Evolutionary conservation across 164 flowering plant genomes (phyloP), one percentile per base, ranked within the genome.

Genomic region (Magnolia officinalis): DNA sequence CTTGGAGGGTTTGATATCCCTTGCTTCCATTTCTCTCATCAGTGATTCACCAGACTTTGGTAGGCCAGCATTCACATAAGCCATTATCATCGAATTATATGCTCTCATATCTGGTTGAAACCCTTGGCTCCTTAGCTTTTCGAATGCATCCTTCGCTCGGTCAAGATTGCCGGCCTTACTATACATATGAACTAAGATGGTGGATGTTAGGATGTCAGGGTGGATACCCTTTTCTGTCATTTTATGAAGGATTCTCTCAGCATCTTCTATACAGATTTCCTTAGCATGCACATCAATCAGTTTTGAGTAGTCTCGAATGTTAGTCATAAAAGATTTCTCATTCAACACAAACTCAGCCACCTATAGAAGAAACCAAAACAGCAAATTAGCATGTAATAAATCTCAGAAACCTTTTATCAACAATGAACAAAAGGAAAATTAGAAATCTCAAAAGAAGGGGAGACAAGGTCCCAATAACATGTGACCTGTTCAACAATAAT

Each of bases 41-140:
- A 96, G 74, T 11, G 84, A 61, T 78, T 89, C 92, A 16, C 83
- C 98, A 59, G 59, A 9, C 79, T 82, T 83, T 50, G 92, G 90
- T 26, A 86, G 51, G 68, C 90, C 92, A 51, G 90, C 89, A 79
- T 90, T 91, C 58, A 89, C 88, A 80, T 88, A 88, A 58, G 91
- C 96, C 89, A 83, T 88, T 79, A 96, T 90, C 95, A 92, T 90
- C 7, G 92, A 88, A 50, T 76, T 84, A 84, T 91, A 94, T 20
- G 84, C 80, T 78, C 82, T 83, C 70, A 77, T 63, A 77, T 92
- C 95, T 18, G 97, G 97, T 64, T 74, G 83, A 82, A 90, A 88
- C 23, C 95, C 97, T 73, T 84, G 86, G 77, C 82, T 84, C 75
- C 76, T 90, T 78, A 94, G 82, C 77, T 72, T 78, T 20, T 91